Evolutionary conservation across 805 yeast genomes (phyloP).

Genomic region (Kuraishia molischiana): DNA sequence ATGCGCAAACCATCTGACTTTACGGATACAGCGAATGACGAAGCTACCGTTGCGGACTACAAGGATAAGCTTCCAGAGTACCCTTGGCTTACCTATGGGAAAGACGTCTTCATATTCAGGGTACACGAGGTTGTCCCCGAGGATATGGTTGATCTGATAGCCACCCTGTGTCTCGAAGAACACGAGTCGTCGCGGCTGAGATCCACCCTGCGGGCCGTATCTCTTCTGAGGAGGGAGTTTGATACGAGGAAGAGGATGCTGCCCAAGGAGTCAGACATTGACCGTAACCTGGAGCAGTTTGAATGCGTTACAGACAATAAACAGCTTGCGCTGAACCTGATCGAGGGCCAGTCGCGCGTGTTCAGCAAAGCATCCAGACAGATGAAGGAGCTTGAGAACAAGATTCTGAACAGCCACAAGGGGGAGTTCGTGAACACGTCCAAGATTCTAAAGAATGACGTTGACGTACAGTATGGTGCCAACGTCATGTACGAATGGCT

Average conservation of each 20-base stretch:
- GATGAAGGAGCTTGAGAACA: background rate
- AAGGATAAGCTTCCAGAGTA: background rate
- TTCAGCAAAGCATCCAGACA: background rate
- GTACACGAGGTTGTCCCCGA: background rate
- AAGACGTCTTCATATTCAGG: background rate
- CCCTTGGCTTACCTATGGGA: background rate
- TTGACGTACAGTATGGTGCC: background rate
- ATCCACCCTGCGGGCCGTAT: background rate
- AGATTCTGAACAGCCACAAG: background rate
- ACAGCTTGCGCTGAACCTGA: background rate
- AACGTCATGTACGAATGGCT: background rate
- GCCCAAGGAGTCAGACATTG: background rate
- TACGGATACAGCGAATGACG: conserved; percentile 1
- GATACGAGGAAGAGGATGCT: background rate
- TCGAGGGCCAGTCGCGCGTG: background rate
- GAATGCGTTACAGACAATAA: background rate
- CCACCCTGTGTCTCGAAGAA: background rate
- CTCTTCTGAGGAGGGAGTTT: background rate
- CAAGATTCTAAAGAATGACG: background rate
- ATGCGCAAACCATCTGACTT: conserved; percentile 39
- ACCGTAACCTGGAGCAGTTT: background rate
- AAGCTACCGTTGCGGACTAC: background rate
- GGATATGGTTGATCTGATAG: background rate
- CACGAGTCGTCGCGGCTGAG: background rate
- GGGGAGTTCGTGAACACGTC: background rate